These are phyloP conservation scores for Euphorbia celastroides DNA, from an alignment of 441 rosid species.

Conservation along the genomic window DNA sequence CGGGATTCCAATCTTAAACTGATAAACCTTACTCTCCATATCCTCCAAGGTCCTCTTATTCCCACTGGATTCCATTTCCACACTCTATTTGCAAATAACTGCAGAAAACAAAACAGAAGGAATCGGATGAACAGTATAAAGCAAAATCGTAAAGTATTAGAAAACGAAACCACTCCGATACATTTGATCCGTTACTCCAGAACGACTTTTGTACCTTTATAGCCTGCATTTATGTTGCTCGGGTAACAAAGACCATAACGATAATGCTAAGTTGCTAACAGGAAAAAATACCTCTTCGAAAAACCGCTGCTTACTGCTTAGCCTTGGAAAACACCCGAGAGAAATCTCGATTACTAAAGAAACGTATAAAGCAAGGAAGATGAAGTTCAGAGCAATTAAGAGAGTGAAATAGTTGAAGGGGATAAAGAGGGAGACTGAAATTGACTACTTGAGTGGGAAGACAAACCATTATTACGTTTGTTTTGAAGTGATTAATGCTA, in stretches of 20 bases:
- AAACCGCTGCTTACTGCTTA: not conserved
- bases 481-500: too few relatives aligned
- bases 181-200: not conserved
- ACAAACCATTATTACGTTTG: too few relatives aligned
- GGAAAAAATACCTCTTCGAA: not conserved
- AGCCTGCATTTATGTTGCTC: not conserved
- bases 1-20: slow-evolving; percentile 47
- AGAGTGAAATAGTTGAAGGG: too few relatives aligned
- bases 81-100: not conserved
- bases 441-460: too few relatives aligned
- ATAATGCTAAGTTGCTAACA: not conserved
- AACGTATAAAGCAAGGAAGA: not conserved
- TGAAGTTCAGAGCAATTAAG: not conserved
- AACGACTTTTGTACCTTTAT: not conserved
- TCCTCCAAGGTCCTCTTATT: slow-evolving; percentile 20
- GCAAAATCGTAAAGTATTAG: not conserved
- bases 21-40: slow-evolving; percentile 16
- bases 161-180: not conserved
- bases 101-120: slow-evolving; percentile 2
- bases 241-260: not conserved
- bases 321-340: not conserved
- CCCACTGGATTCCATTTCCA: slow-evolving; percentile 3
- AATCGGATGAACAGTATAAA: not conserved
- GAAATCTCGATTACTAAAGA: not conserved
- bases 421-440: too few relatives aligned